Conservation (phyloP, 306 rosid genomes). For the Cyamopsis tetragonoloba region DNA sequence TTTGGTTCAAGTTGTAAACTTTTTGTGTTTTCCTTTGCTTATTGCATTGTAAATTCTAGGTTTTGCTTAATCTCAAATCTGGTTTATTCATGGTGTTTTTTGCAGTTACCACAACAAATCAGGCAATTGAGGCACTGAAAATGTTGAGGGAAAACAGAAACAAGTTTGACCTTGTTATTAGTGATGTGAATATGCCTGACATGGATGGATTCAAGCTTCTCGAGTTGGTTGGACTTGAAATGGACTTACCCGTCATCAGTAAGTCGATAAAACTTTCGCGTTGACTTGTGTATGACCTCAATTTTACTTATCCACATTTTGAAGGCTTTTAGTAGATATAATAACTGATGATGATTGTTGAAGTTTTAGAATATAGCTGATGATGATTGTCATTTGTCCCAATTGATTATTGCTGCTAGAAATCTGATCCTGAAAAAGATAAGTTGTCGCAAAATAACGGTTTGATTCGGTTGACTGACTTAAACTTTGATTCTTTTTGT, state of each 20-base stretch:
- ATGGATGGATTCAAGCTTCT: constrained; percentile 94
- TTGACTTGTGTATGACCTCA: neutral
- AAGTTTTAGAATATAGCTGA: too few relatives aligned
- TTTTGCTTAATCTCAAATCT: neutral
- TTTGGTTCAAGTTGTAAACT: neutral
- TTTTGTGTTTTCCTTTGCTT: neutral
- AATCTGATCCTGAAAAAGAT: neutral
- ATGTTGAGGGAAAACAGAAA: constrained; percentile 77
- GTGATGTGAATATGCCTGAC: constrained; percentile 90
- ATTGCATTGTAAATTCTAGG: neutral
- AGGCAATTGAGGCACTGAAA: constrained; percentile 58
- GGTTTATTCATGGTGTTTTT: constrained; percentile 30
- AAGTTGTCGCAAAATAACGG: neutral
- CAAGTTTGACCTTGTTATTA: constrained; percentile 74
- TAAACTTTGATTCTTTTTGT: constrained; percentile 9
- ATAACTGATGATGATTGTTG: neutral
- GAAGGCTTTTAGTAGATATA: neutral
- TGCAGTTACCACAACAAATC: constrained; percentile 71
- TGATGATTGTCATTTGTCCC: neutral
- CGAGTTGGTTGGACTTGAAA: constrained; percentile 83
- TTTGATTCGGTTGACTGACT: constrained; percentile 1
- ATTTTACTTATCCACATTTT: constrained; percentile 7
- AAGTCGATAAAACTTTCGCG: constrained; percentile 31
- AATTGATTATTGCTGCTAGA: neutral
- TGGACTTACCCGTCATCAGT: constrained; percentile 96